These are phyloP conservation scores for Nakazawaea sp. DNA, from an alignment of 805 yeast genomes.

Conservation along the genomic window DNA sequence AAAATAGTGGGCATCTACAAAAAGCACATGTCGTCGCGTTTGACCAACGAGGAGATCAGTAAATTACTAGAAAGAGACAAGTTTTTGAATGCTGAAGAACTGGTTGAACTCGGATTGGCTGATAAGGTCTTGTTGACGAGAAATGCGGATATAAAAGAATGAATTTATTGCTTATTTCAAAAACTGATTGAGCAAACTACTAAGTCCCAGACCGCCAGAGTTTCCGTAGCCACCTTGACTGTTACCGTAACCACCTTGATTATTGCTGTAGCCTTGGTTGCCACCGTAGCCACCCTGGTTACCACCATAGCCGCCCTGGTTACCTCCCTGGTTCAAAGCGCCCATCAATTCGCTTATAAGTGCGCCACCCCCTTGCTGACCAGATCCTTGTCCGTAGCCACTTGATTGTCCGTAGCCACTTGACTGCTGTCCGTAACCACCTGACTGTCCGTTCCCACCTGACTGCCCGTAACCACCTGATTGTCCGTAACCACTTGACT, in stretches of 20 bases:
- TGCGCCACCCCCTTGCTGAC: slow-evolving; percentile 3
- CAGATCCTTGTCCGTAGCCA: background rate
- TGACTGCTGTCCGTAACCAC: background rate
- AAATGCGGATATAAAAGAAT: slow-evolving; percentile 2
- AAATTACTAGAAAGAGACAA: slow-evolving; percentile 18
- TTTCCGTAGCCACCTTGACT: background rate
- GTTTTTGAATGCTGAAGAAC: slow-evolving; percentile 22
- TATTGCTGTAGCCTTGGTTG: background rate
- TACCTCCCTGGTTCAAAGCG: background rate
- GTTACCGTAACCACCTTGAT: background rate
- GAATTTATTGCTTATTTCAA: slow-evolving; percentile 1
- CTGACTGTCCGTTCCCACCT: background rate
- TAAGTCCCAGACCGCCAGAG: background rate
- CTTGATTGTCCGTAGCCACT: background rate
- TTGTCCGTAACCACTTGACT: background rate
- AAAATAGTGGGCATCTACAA: slow-evolving; percentile 20
- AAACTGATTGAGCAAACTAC: slow-evolving; percentile 3
- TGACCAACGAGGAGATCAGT: slow-evolving; percentile 14
- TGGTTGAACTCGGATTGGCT: slow-evolving; percentile 24
- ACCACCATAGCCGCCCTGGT: slow-evolving; percentile 1
- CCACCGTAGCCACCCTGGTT: background rate
- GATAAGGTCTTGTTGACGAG: slow-evolving; percentile 21
- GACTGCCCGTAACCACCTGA: background rate
- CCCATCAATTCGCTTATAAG: slow-evolving; percentile 5
- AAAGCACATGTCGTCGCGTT: slow-evolving; percentile 17